Percentiles rank a stretch among this genome's conserved stretches.
phyloP scores from a whole-genome alignment of 1,284 basidiomycete genomes.

The Irpex rosettiformis region DNA sequence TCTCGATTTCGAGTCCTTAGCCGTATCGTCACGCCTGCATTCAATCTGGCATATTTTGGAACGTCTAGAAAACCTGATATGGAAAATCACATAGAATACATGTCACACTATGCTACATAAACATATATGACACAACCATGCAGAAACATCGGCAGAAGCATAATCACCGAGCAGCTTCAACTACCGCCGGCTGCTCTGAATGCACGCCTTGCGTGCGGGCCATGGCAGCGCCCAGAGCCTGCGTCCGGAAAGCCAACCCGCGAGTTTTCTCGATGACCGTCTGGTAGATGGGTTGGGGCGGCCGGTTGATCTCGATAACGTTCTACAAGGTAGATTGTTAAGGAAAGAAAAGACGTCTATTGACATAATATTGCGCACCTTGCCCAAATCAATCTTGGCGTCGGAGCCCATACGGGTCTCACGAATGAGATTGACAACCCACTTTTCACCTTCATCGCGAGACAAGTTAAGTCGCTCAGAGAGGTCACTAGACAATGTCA shows the following conservation, averaged over 20 bases:
- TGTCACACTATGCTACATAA: conserved; percentile 2
- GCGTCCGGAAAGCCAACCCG: conserved; percentile 87
- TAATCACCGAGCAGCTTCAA: neutral
- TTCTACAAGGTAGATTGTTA: conserved; percentile 50
- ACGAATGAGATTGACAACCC: conserved; percentile 98
- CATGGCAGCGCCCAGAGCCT: conserved; percentile 87
- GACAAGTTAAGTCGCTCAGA: conserved; percentile 91
- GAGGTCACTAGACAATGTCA: conserved; percentile 60
- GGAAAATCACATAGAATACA: neutral
- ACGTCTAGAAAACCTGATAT: neutral
- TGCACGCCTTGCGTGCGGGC: conserved; percentile 34
- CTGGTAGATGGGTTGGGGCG: conserved; percentile 89
- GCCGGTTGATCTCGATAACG: conserved; percentile 93
- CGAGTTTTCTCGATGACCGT: conserved; percentile 95
- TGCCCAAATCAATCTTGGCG: conserved; percentile 96
- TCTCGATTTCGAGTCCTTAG: neutral
- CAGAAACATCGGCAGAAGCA: neutral
- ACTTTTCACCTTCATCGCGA: conserved; percentile 94
- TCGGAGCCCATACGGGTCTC: conserved; percentile 95
- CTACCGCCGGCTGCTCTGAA: conserved; percentile 1
- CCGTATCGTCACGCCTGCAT: neutral
- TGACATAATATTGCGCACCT: conserved; percentile 43
- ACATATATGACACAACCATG: neutral
- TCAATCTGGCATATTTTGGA: neutral
- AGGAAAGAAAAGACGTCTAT: conserved; percentile 5